Percentiles rank a stretch among this genome's conserved stretches.
These are phyloP conservation scores for Geotrichum restrictum DNA, from an alignment of 1,139 yeast genomes.

Conservation along the genomic window DNA sequence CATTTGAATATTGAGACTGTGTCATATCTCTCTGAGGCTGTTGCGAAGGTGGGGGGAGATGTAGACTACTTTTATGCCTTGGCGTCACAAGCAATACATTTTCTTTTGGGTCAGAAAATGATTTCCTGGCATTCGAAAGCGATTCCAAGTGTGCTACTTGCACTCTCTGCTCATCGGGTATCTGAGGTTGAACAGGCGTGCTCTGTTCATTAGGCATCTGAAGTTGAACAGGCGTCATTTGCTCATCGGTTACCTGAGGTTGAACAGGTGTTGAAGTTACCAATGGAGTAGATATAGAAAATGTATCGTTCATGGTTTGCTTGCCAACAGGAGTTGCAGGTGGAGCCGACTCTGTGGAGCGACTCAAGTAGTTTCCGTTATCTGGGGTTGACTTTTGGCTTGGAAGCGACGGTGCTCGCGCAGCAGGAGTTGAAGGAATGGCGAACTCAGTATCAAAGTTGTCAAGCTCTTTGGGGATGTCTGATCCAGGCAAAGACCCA, in stretches of 20 bases:
- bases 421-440: background rate
- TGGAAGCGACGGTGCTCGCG: background rate
- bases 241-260: background rate
- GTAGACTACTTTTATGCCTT: too few species aligned
- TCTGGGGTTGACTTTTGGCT: background rate
- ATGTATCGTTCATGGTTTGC: background rate
- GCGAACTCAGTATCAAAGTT: background rate
- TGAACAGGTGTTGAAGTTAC: conserved; percentile 8
- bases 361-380: background rate
- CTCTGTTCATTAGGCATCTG: too few species aligned
- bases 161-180: too few species aligned
- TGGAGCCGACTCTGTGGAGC: background rate
- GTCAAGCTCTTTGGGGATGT: background rate
- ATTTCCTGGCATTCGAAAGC: background rate
- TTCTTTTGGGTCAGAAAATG: background rate
- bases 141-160: background rate
- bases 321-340: background rate
- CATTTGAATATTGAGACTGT: background rate
- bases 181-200: too few species aligned
- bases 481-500: background rate
- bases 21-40: background rate
- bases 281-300: background rate
- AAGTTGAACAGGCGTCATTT: too few species aligned
- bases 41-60: background rate
- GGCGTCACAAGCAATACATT: background rate